Conservation (phyloP, 1,284 basidiomycete genomes). For the Austroboletus novae-zelandiae region DNA sequence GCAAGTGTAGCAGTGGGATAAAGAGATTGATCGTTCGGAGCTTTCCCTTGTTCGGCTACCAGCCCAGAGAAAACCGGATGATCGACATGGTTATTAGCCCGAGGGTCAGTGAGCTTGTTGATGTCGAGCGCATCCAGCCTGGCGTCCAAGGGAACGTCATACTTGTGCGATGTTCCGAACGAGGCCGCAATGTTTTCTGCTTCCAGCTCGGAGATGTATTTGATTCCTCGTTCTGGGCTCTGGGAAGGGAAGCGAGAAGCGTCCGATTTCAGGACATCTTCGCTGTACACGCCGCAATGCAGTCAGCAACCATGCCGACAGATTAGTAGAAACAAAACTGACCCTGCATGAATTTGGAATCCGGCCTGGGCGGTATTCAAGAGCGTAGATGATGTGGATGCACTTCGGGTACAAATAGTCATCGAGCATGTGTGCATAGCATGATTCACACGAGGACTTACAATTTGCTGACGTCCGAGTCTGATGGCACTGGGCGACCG, state of each 20-base stretch:
- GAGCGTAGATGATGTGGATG: conserved; percentile 23
- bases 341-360: conserved; percentile 41
- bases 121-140: neutral
- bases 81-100: neutral
- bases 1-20: conserved; percentile 19
- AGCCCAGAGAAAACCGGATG: neutral
- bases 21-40: neutral
- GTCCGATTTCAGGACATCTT: conserved; percentile 13
- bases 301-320: neutral
- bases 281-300: conserved; percentile 12
- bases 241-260: conserved; percentile 13
- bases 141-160: neutral
- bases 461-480: conserved; percentile 10
- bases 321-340: conserved; percentile 19
- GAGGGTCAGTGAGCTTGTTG: neutral
- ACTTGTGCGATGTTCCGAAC: conserved; percentile 1
- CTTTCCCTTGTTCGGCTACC: neutral
- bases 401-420: conserved; percentile 12
- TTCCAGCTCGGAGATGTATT: conserved; percentile 5
- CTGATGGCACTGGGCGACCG: conserved; percentile 38
- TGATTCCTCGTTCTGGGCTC: conserved; percentile 8
- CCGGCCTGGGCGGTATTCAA: conserved; percentile 38
- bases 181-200: conserved; percentile 6
- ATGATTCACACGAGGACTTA: conserved; percentile 21
- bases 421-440: conserved; percentile 11